Evolutionary conservation across 352 stramenopile species (phyloP).

Genomic region (Phytophthora colocasiae): DNA sequence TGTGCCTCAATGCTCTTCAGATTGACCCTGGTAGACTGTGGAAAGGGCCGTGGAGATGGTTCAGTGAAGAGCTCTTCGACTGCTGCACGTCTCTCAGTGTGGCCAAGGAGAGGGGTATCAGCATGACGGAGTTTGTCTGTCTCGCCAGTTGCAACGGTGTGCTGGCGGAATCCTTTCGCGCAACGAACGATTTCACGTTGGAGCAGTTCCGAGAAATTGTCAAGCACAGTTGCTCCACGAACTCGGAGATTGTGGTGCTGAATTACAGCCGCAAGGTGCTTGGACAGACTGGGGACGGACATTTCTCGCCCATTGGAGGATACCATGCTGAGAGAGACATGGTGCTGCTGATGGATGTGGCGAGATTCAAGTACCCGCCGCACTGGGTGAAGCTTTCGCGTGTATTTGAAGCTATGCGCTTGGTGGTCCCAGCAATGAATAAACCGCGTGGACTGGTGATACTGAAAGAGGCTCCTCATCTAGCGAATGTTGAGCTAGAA

Average conservation of each 20-base stretch:
- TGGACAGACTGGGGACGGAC: conserved; percentile 94
- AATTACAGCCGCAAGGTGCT: conserved; percentile 94
- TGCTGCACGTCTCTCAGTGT: conserved; percentile 79
- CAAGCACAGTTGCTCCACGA: conserved; percentile 74
- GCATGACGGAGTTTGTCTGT: conserved; percentile 72
- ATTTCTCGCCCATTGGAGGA: conserved; percentile 97
- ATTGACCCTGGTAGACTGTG: conserved; percentile 80
- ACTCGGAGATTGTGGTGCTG: conserved; percentile 89
- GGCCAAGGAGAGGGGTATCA: conserved; percentile 80
- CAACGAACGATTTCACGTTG: conserved; percentile 58
- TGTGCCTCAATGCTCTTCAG: conserved; percentile 81
- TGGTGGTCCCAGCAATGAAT: conserved; percentile 56
- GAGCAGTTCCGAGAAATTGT: conserved; percentile 72
- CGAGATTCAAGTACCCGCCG: conserved; percentile 96
- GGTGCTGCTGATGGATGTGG: conserved; percentile 97
- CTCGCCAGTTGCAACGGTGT: conserved; percentile 71
- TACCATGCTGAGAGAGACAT: conserved; percentile 93
- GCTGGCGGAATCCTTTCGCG: conserved; percentile 52
- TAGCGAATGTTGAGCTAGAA: background rate
- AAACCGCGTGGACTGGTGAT: conserved; percentile 36
- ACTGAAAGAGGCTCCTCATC: conserved; percentile 10
- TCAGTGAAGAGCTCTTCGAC: conserved; percentile 86
- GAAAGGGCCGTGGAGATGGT: conserved; percentile 86
- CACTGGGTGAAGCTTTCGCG: conserved; percentile 76
- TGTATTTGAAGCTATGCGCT: conserved; percentile 63